These are phyloP conservation scores for Tephrocybe sp. DNA, from an alignment of 768 basidiomycete species.

Conservation along the genomic window DNA sequence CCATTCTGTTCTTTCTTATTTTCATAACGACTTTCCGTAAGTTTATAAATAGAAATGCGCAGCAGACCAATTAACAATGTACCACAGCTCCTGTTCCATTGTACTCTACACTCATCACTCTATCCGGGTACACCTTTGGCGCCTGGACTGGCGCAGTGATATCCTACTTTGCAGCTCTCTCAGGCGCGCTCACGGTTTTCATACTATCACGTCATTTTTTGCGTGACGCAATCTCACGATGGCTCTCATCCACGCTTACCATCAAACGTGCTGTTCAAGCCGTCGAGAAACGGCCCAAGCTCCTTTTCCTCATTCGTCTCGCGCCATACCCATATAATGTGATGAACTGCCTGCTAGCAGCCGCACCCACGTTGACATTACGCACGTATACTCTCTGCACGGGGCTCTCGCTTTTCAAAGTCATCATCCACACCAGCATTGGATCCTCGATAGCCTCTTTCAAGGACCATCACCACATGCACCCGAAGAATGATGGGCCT, in stretches of 20 bases:
- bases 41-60: slow-evolving; percentile 26
- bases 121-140: slow-evolving; percentile 91
- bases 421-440: slow-evolving; percentile 87
- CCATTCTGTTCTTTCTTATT: slow-evolving; percentile 77
- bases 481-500: slow-evolving; percentile 31
- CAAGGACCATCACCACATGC: slow-evolving; percentile 53
- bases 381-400: slow-evolving; percentile 79
- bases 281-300: slow-evolving; percentile 81
- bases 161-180: slow-evolving; percentile 83
- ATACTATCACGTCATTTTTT: slow-evolving; percentile 72
- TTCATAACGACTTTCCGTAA: slow-evolving; percentile 86
- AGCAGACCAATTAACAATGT: neutral
- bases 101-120: slow-evolving; percentile 89
- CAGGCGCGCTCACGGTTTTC: slow-evolving; percentile 84
- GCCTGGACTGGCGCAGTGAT: slow-evolving; percentile 81
- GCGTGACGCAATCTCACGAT: slow-evolving; percentile 65
- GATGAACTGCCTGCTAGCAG: slow-evolving; percentile 91
- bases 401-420: slow-evolving; percentile 81
- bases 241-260: slow-evolving; percentile 67
- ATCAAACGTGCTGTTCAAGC: slow-evolving; percentile 82
- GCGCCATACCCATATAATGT: slow-evolving; percentile 95
- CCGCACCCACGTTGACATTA: slow-evolving; percentile 77
- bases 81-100: slow-evolving; percentile 79
- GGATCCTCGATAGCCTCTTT: slow-evolving; percentile 88
- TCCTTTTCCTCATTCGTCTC: slow-evolving; percentile 88